These are phyloP conservation scores for Nasturtium officinale DNA, from an alignment of 345 rosid species.

Conservation along the genomic window DNA sequence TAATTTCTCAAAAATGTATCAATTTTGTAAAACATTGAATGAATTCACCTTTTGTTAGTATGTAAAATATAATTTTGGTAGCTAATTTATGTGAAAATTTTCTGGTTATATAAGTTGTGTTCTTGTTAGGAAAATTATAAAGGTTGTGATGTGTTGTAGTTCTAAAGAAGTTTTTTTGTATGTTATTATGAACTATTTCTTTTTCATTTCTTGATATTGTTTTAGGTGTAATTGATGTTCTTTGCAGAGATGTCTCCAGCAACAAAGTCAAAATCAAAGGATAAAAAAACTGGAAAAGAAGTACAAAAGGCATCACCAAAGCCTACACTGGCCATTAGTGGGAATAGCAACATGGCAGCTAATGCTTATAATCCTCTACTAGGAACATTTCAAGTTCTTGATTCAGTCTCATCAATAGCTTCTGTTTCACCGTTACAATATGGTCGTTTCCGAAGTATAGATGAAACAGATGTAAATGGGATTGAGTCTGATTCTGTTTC, in stretches of 20 bases:
- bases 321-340: conserved; percentile 46
- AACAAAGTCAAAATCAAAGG: conserved; percentile 66
- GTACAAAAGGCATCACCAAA: conserved; percentile 52
- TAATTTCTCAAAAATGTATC: not conserved
- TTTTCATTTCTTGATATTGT: conserved; percentile 18
- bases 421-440: conserved; percentile 48
- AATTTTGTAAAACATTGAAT: not conserved
- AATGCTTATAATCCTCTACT: conserved; percentile 72
- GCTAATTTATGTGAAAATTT: not conserved
- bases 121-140: not conserved
- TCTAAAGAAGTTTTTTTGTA: not conserved
- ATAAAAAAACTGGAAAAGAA: conserved; percentile 63
- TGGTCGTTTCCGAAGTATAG: conserved; percentile 72
- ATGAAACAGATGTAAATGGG: conserved; percentile 71
- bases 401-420: conserved; percentile 48
- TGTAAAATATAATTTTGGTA: not conserved
- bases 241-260: conserved; percentile 64
- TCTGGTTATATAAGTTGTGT: not conserved
- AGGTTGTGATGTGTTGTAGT: not conserved
- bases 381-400: conserved; percentile 71
- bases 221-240: conserved; percentile 40
- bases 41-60: not conserved
- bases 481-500: conserved; percentile 78
- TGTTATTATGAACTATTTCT: conserved; percentile 12
- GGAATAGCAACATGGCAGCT: conserved; percentile 56